Evolutionary conservation across 768 basidiomycete genomes (phyloP), one percentile per base, ranked within the genome.

Genomic region (Mycena amicta): DNA sequence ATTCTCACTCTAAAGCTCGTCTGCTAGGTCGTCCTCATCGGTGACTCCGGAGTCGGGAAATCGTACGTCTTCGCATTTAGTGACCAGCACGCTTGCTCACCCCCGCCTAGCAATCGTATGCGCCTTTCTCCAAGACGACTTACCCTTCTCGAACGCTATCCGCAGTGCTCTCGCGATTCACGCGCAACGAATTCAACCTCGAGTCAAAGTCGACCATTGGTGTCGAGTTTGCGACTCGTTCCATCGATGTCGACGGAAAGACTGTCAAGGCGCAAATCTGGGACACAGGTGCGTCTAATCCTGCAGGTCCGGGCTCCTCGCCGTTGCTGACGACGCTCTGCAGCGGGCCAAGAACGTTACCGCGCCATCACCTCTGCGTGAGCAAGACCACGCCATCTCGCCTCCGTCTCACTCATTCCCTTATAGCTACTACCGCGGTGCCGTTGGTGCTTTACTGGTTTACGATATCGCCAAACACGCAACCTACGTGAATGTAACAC

Each of bases 131-230:
- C 39, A 11, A 52, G 11, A 50, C 23, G 27, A 29, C 15, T 41
- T 15, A 22, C 28, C 8, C 20, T 22, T 29, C 33, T 16, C 57
- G 50, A 8, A 50, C 40, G 30, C 23, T 52, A 18, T 62, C 52
- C 43, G 43, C 72, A 99, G 97, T 99, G 76, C 95, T 99, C 73
- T 96, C 95, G 77, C 94, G 97, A 71, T 99, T 99, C 86, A 99
- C 97, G 66, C 89, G 95, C 67, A 98, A 98, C 71, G 95, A 98
- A 77, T 99, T 99, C 87, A 97, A 95, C 80, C 83, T 96, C 66
- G 97, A 98, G 71, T 94, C 95, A 43, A 98, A 98, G 80, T 98
- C 96, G 60, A 99, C 97, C 23, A 98, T 99, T 73, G 96, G 97
- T 53, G 96, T 99, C 66, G 96, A 98, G 76, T 99, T 99, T 68